phyloP scores from a whole-genome alignment of 768 basidiomycete genomes.

The Termitomyces sp. region DNA sequence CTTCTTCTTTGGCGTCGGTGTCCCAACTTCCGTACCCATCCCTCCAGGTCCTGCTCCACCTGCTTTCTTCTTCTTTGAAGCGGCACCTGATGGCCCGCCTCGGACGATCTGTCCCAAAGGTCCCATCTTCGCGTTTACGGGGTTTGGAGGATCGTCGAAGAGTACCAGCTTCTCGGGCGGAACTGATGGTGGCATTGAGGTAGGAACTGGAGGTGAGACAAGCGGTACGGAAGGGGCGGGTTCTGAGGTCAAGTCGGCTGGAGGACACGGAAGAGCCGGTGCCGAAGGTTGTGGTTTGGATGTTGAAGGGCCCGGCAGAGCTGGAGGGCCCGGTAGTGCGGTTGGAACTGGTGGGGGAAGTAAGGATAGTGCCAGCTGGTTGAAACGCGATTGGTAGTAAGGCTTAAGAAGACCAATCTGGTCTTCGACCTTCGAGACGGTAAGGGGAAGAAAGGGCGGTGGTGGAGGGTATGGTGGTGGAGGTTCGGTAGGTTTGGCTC shows the following conservation, averaged over 20 bases:
- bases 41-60: conserved; percentile 18
- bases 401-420: conserved; percentile 83
- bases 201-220: background rate
- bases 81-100: conserved; percentile 32
- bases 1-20: conserved; percentile 30
- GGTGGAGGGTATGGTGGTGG: conserved; percentile 85
- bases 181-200: conserved; percentile 11
- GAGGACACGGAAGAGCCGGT: background rate
- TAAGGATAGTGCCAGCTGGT: conserved; percentile 27
- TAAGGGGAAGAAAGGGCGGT: conserved; percentile 72
- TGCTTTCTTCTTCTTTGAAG: conserved; percentile 58
- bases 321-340: conserved; percentile 12
- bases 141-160: conserved; percentile 57
- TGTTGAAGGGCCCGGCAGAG: conserved; percentile 7
- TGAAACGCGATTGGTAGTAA: conserved; percentile 62
- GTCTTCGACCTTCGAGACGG: conserved; percentile 54
- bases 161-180: conserved; percentile 30
- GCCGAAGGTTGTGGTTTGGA: conserved; percentile 1
- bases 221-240: background rate
- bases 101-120: conserved; percentile 74
- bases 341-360: conserved; percentile 18
- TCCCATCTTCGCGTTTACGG: conserved; percentile 65
- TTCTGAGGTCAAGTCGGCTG: background rate
- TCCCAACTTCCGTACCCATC: conserved; percentile 18
- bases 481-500: conserved; percentile 64